Evolutionary conservation across 257 asterid genomes (phyloP).

Genomic region (Verbena officinalis): DNA sequence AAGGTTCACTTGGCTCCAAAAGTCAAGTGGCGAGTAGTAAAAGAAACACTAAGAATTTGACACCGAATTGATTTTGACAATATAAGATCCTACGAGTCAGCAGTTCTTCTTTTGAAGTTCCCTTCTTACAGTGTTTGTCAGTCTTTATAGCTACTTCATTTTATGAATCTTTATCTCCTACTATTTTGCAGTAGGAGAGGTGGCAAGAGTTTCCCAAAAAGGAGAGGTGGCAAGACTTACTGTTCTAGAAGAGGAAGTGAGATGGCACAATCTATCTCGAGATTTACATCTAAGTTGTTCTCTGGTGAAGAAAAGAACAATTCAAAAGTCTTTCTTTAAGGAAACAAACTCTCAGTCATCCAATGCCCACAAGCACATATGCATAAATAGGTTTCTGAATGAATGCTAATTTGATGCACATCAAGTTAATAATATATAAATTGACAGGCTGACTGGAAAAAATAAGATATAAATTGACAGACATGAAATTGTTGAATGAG

Average conservation of each 20-base stretch:
- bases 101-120: no score
- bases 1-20: constrained; percentile 1
- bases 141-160: neutral
- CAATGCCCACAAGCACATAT: neutral
- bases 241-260: constrained; percentile 1
- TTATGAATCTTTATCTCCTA: constrained; percentile 17
- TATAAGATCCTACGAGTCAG: no score
- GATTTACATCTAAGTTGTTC: constrained; percentile 12
- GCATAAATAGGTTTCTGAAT: neutral
- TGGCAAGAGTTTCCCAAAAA: no score
- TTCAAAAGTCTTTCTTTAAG: constrained; percentile 5
- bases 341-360: constrained; percentile 17
- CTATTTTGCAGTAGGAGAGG: neutral
- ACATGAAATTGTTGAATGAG: neutral
- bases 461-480: no score
- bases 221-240: no score
- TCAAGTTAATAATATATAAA: constrained; percentile 7
- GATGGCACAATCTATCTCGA: neutral
- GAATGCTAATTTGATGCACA: neutral
- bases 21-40: constrained; percentile 6
- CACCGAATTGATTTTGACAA: neutral
- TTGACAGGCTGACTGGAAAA: no score
- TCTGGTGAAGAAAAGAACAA: constrained; percentile 4
- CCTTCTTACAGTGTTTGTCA: neutral
- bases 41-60: constrained; percentile 3